Percentiles rank a stretch among this genome's conserved stretches.
phyloP scores from a whole-genome alignment of 2,329 filamentous ascomycete genomes.

The Aspergillus sp. region DNA sequence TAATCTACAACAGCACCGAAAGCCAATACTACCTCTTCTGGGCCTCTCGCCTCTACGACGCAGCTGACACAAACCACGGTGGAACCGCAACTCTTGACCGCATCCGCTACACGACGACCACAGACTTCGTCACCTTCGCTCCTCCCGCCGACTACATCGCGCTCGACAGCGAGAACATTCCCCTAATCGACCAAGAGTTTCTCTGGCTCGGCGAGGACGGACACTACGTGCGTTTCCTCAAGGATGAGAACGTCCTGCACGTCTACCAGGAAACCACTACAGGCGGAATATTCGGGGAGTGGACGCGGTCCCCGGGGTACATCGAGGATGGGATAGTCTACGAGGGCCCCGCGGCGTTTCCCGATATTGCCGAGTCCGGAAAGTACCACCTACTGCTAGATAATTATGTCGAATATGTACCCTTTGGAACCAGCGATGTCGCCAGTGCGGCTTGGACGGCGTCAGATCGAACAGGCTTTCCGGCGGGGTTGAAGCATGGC shows the following conservation, averaged over 20 bases:
- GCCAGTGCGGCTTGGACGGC: background rate
- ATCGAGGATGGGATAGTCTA: background rate
- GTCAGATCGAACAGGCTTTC: conserved; percentile 1
- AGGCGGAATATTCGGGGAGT: conserved; percentile 6
- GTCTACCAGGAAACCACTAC: conserved; percentile 14
- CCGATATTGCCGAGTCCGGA: background rate
- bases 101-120: conserved; percentile 13
- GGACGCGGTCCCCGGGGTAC: conserved; percentile 7
- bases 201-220: background rate
- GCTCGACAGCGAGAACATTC: conserved; percentile 4
- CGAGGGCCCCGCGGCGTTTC: conserved; percentile 10
- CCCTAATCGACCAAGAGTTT: conserved; percentile 18
- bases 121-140: conserved; percentile 11
- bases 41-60: background rate
- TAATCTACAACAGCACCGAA: conserved; percentile 10
- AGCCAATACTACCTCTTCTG: conserved; percentile 14
- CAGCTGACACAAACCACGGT: background rate
- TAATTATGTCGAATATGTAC: conserved; percentile 17
- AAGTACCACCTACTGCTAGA: conserved; percentile 13
- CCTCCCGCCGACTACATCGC: conserved; percentile 11
- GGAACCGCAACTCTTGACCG: conserved; percentile 8
- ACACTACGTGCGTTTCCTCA: conserved; percentile 5
- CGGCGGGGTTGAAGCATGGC: conserved; percentile 18
- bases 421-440: conserved; percentile 3
- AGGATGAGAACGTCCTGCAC: conserved; percentile 10